phyloP scores from a whole-genome alignment of 768 basidiomycete genomes.

The Tylopilus felleus region DNA sequence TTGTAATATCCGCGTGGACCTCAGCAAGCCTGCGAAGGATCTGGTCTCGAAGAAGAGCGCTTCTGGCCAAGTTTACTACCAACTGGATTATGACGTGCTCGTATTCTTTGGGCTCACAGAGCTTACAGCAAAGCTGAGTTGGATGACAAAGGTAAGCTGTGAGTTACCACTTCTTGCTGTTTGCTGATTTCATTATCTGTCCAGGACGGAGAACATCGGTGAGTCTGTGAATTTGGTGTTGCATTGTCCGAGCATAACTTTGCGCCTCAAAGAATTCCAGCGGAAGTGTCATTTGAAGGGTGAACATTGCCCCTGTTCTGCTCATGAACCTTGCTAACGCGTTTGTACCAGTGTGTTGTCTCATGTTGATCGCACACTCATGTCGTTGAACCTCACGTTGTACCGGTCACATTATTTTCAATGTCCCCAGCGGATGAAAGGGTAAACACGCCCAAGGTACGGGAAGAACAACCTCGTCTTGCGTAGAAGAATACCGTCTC shows the following conservation, averaged over 20 bases:
- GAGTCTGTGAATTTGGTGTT: not conserved
- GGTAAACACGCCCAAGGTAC: not conserved
- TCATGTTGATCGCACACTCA: too few species aligned
- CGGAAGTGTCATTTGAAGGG: too few species aligned
- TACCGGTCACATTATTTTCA: too few species aligned
- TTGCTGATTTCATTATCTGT: not conserved
- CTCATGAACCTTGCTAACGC: too few species aligned
- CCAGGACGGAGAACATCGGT: not conserved
- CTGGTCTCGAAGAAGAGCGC: not conserved
- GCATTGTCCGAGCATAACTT: too few species aligned
- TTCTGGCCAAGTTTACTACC: not conserved
- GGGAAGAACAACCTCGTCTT: not conserved
- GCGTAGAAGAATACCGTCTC: not conserved
- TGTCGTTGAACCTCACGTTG: too few species aligned
- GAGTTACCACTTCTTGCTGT: too few species aligned
- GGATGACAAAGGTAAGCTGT: slow-evolving; percentile 7
- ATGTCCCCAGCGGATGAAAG: not conserved
- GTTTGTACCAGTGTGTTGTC: too few species aligned
- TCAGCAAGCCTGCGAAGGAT: not conserved
- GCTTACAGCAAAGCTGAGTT: slow-evolving; percentile 3
- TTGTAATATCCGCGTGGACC: slow-evolving; percentile 3
- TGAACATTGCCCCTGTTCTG: too few species aligned
- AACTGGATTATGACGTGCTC: slow-evolving; percentile 11
- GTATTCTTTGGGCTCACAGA: slow-evolving; percentile 8
- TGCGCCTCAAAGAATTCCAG: too few species aligned